Evolutionary conservation across 108 stramenopile genomes (phyloP).

Genomic region (Nitzschia putrida): DNA sequence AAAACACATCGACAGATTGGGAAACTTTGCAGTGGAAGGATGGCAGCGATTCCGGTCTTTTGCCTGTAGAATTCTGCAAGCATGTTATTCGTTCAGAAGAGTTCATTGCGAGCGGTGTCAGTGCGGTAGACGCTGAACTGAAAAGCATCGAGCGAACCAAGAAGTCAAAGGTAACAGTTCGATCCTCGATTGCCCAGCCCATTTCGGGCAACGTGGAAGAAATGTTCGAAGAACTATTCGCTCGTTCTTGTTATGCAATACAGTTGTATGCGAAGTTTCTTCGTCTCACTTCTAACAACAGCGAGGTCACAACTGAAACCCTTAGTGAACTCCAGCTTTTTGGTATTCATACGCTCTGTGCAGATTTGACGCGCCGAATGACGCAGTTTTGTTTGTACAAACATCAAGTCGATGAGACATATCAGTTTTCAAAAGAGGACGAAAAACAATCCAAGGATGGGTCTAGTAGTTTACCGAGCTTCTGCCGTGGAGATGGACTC

Average conservation of each 20-base stretch:
- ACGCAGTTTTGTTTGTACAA: conserved; percentile 46
- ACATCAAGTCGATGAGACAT: conserved; percentile 26
- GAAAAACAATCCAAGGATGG: background rate
- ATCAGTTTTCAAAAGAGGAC: conserved; percentile 25
- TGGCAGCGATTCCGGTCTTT: background rate
- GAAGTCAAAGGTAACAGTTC: conserved; percentile 15
- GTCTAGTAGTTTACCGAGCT: background rate
- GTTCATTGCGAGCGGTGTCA: conserved; percentile 15
- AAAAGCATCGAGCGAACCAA: conserved; percentile 17
- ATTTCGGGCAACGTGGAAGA: conserved; percentile 33
- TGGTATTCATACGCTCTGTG: conserved; percentile 33
- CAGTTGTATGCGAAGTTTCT: conserved; percentile 38
- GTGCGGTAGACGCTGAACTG: conserved; percentile 33
- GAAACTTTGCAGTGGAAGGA: conserved; percentile 4
- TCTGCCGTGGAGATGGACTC: background rate
- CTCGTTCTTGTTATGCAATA: conserved; percentile 36
- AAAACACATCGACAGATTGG: background rate
- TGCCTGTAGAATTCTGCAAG: conserved; percentile 30
- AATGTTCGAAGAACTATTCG: conserved; percentile 44
- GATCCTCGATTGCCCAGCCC: conserved; percentile 35
- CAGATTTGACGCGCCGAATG: conserved; percentile 47
- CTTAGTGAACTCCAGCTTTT: conserved; percentile 22
- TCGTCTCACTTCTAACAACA: conserved; percentile 4
- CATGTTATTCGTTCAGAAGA: conserved; percentile 12
- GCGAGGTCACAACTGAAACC: conserved; percentile 4